Base-by-base conservation (phyloP, 345 rosid species). In the Leavenworthia alabamica region DNA sequence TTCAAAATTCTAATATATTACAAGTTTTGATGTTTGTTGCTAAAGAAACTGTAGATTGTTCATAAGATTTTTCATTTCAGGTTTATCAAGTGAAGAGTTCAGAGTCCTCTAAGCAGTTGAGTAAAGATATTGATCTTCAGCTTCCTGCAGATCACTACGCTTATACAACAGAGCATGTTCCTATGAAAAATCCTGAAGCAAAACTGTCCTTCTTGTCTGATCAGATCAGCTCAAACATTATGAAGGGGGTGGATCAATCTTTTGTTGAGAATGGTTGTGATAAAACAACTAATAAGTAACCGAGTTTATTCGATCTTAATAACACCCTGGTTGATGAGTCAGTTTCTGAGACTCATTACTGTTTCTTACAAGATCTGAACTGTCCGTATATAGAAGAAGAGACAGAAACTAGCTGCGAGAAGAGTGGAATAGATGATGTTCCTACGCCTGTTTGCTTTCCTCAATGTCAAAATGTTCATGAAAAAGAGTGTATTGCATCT, bases 291-390 rank as follows among this genome's bases (percentile, higher is more conserved):
- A 9, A n/a, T 11, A 36, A n/a, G n/a, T 43, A 71, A 23, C 3
- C 22, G 43, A 22, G 49, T 51, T 64, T 71, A 57, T 42, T 71
- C 16, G 75, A 71, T 64, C 75, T 71, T 43, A 71, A 71, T 28
- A 36, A 12, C 1, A 14, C 29, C 6, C 75, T 66, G 3, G 61
- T 6, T 50, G 75, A 64, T 26, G 71, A 71, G 60, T 42, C 22
- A 4, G 39, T 11, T 14, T 50, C 70, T 0, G 61, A 50, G 33
- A 66, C 66, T 41, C 62, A 27, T 17, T 57, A 57, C 41, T 57
- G 28, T 44, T 64, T 71, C 71, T 7, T 64, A 36, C 75, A 71
- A 64, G 75, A 71, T 20, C 33, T 71, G 17, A 71, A 71, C 71
- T 64, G 71, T 43, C 66, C 75, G 0, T 71, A 71, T 32, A 49